Base-by-base conservation (phyloP, 441 rosid genomes). In the Theobroma grandiflorum region DNA sequence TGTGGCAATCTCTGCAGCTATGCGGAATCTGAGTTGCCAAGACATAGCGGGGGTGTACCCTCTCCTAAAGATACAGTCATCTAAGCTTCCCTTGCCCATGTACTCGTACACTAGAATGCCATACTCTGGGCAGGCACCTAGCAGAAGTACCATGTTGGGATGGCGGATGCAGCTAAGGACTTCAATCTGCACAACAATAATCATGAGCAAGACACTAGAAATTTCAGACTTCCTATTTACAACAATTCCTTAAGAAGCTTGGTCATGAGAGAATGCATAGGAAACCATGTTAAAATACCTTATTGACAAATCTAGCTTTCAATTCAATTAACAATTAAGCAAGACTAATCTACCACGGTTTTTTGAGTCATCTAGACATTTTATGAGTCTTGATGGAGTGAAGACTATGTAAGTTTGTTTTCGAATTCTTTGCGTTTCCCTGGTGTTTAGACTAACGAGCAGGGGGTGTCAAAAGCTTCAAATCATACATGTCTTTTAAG, bases 61-160 rank as follows among this genome's bases (percentile, higher is more conserved):
- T 73, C 80, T 59, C 43, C 73, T 85, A 6, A 82, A 82, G 61
- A 92, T 89, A 75, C 91, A 83, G 62, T 92, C 96, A 0, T 89
- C 91, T 82, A 92, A 84, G 85, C 96, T 92, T 62, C 96, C 96
- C 37, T 85, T 90, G 37, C 87, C 93, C 96, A 92, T 88, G 85
- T 90, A 85, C 81, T 92, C 94, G 66, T 90, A 92, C 37, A 92
- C 92, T 74, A 92, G 85, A 37, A 89, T 83, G 12, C 96, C 93
- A 64, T 82, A 90, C 85, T 90, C 93, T 2, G 96, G 93, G 83
- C 96, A 92, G 68, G 96, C 96, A 74, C 96, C 96, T 57, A 92
- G 80, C 18, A 92, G 93, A 53, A 92, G 92, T 67, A 92, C 93
- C 94, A 92, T 92, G 81, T 90, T 88, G 0, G 94, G 96, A 85